Conservation (phyloP, 495 filamentous ascomycete genomes). For the Pyronema omphalodes region DNA sequence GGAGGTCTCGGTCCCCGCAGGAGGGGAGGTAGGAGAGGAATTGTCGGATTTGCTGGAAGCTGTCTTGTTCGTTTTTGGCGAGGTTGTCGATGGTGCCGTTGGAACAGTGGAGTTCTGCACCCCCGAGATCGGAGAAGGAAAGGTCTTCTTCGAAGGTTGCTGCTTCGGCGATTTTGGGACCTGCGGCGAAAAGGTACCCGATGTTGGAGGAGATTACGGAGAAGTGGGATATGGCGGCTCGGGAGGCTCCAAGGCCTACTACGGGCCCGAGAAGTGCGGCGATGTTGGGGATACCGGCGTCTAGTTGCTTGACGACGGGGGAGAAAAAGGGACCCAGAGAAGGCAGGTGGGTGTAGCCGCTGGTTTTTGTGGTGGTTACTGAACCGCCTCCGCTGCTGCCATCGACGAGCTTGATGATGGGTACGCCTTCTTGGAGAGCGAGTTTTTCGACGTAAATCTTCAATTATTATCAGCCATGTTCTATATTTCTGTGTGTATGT, state of each 20-base stretch:
- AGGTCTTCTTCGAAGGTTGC: conserved; percentile 44
- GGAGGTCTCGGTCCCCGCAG: no score
- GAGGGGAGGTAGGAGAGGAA: no score
- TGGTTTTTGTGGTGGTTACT: no score
- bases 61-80: conserved; percentile 37
- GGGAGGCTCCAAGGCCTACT: conserved; percentile 43
- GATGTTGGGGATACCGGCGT: background rate
- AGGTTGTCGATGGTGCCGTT: conserved; percentile 50
- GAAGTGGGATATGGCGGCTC: conserved; percentile 44
- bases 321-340: no score
- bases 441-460: no score
- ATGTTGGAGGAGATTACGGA: conserved; percentile 47
- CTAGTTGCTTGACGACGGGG: background rate
- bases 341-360: no score
- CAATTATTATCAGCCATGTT: no score
- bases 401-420: no score
- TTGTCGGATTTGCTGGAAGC: no score
- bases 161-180: conserved; percentile 41
- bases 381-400: no score
- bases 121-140: conserved; percentile 37
- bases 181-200: conserved; percentile 43
- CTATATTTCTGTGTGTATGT: no score
- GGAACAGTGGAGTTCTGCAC: conserved; percentile 40
- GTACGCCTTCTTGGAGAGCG: no score
- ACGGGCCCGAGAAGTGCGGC: conserved; percentile 33